Evolutionary conservation across 805 yeast species (phyloP).

Genomic region (Candida railenensis): DNA sequence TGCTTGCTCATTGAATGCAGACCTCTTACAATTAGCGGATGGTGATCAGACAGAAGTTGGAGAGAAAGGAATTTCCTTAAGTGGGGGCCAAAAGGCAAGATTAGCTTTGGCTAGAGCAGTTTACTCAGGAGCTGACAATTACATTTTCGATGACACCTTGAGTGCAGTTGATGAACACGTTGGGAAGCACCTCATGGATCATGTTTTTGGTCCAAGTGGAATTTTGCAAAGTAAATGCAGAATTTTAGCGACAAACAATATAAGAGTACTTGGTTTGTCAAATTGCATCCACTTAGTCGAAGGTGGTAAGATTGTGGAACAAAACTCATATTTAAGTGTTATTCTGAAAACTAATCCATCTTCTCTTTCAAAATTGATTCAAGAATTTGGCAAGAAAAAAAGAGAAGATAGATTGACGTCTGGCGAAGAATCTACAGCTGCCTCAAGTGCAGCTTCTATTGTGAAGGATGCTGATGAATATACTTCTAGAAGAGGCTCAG

Average conservation of each 20-base stretch:
- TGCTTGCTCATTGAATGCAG: slow-evolving; percentile 85
- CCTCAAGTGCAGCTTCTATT: slow-evolving; percentile 31
- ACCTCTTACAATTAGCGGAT: slow-evolving; percentile 75
- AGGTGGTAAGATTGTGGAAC: slow-evolving; percentile 67
- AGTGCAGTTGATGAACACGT: slow-evolving; percentile 99
- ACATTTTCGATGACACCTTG: slow-evolving; percentile 85
- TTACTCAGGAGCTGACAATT: slow-evolving; percentile 89
- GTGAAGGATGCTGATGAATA: slow-evolving; percentile 14
- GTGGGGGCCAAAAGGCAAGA: slow-evolving; percentile 98
- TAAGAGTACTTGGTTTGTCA: slow-evolving; percentile 77
- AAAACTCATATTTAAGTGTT: slow-evolving; percentile 58
- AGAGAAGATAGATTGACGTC: slow-evolving; percentile 27
- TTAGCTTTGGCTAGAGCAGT: slow-evolving; percentile 94
- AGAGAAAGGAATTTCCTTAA: slow-evolving; percentile 92
- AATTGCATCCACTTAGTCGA: slow-evolving; percentile 65
- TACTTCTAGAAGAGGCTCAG: slow-evolving; percentile 3
- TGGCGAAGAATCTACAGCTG: slow-evolving; percentile 18
- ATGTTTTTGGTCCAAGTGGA: slow-evolving; percentile 82
- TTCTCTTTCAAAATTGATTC: slow-evolving; percentile 52
- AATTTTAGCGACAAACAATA: slow-evolving; percentile 82
- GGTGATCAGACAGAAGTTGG: slow-evolving; percentile 94
- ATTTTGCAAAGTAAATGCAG: slow-evolving; percentile 71
- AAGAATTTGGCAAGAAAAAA: slow-evolving; percentile 57
- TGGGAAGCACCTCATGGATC: slow-evolving; percentile 77
- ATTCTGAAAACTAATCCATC: slow-evolving; percentile 32